Percentiles rank a stretch among this genome's conserved stretches.
These are phyloP conservation scores for Mesostigma viride DNA, from an alignment of 139 green algal species.

Conservation along the genomic window DNA sequence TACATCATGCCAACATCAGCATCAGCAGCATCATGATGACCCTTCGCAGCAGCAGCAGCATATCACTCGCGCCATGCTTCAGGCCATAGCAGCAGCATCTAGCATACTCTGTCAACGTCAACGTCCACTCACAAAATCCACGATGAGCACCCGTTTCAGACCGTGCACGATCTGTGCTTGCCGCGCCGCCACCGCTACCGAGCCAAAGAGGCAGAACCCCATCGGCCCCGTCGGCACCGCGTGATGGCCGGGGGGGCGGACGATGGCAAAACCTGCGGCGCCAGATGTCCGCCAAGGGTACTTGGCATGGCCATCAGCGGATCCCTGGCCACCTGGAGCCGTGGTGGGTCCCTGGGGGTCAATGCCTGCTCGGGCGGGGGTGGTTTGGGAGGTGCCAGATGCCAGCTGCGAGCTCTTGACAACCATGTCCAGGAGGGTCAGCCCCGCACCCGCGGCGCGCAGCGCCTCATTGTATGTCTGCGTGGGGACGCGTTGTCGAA, in stretches of 20 bases:
- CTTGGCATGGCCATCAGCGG: neutral
- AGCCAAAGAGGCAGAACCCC: slow-evolving; percentile 83
- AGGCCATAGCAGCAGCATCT: too few species aligned
- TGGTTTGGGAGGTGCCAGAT: neutral
- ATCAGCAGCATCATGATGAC: too few species aligned
- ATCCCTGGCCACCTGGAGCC: too few species aligned
- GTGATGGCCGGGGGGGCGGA: slow-evolving; percentile 77
- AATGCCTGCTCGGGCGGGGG: neutral
- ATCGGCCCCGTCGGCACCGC: slow-evolving; percentile 52
- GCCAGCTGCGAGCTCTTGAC: neutral
- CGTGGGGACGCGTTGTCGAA: too few species aligned
- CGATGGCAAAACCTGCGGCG: slow-evolving; percentile 54
- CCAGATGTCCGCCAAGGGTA: neutral
- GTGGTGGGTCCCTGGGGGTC: neutral
- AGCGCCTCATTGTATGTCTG: slow-evolving; percentile 2
- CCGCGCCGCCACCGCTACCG: slow-evolving; percentile 52
- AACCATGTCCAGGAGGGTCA: slow-evolving; percentile 4
- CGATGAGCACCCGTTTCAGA: slow-evolving; percentile 54
- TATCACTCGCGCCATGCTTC: too few species aligned
- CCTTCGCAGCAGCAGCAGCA: too few species aligned
- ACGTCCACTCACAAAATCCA: too few species aligned
- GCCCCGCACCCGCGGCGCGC: slow-evolving; percentile 9
- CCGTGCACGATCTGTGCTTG: slow-evolving; percentile 39
- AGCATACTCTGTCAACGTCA: too few species aligned
- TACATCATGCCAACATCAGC: too few species aligned